Evolutionary conservation across 805 yeast genomes (phyloP), one percentile per base, ranked within the genome.

Genomic region (Cyberlindnera maritima): DNA sequence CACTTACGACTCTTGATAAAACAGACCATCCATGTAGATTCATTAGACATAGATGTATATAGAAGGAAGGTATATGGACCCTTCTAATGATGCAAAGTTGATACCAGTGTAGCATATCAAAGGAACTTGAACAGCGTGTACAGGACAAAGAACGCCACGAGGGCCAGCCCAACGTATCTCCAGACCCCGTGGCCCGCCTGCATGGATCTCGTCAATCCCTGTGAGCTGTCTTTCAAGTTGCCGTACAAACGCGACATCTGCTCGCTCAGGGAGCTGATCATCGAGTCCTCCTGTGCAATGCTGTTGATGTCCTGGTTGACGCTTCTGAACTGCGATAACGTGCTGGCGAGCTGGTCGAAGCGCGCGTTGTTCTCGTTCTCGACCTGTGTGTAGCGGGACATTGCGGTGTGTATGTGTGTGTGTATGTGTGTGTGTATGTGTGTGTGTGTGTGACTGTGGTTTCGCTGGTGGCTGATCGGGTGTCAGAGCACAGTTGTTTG

Each of bases 231-330:
- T 49, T 72, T 74, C n/a, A 85, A 66, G 42, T 75, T 72, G 23
- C 68, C 71, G 36, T 72, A 62, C 54, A 84, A 61, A 12, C 70
- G 58, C 47, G 74, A 67, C 63, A 85, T 72, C n/a, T 81, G 72
- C 47, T 76, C 75, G 33, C 77, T 72, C 18, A 80, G 56, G 15
- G 66, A 65, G 44, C 65, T 65, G 18, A 79, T 58, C 33, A 70
- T 54, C 0, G 73, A 68, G 21, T 63, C 61, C 50, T 78, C 82
- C 44, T 80, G 81, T 10, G 92, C 85, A 54, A 81, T 84, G 45
- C 69, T 66, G 55, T 83, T 79, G 32, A 85, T 82, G 49, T 85
- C 92, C 52, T 77, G 77, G 43, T 88, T 85, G 21, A 86, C 79
- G 46, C 72, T 71, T 49, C 87, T 75, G 55, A 85, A 76, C 1